A percentile compares a stretch with the other conserved stretches of the same genome.
These are phyloP conservation scores for Durotheca rogersii DNA, from an alignment of 495 filamentous ascomycete species.

Conservation along the genomic window DNA sequence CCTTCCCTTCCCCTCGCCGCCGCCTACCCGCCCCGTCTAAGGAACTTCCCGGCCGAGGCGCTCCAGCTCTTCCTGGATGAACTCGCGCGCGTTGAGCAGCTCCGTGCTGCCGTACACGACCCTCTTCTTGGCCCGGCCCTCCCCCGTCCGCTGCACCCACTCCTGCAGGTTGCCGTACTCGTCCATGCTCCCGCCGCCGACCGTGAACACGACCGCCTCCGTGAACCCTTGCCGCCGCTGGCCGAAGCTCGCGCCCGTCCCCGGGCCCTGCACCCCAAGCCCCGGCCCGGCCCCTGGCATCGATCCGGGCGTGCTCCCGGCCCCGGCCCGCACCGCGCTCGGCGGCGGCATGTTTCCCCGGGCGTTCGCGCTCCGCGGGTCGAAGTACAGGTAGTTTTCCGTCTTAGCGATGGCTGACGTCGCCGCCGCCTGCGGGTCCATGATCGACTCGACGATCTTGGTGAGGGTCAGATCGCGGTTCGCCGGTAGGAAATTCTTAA, in stretches of 20 bases:
- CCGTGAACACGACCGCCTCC: slow-evolving; percentile 95
- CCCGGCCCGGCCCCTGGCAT: slow-evolving; percentile 45
- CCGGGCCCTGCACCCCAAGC: slow-evolving; percentile 51
- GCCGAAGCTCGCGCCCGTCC: slow-evolving; percentile 85
- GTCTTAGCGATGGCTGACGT: slow-evolving; percentile 94
- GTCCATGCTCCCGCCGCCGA: slow-evolving; percentile 97
- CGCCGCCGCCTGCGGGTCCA: slow-evolving; percentile 90
- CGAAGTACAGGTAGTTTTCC: slow-evolving; percentile 98
- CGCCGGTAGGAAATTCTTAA: slow-evolving; percentile 96
- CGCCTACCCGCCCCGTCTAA: no score
- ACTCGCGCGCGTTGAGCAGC: slow-evolving; percentile 85
- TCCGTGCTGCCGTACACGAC: slow-evolving; percentile 97
- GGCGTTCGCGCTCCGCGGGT: slow-evolving; percentile 89
- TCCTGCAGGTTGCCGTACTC: slow-evolving; percentile 98
- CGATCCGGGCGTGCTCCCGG: slow-evolving; percentile 42
- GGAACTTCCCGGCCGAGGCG: slow-evolving; percentile 63
- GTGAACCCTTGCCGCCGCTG: slow-evolving; percentile 91
- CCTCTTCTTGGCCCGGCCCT: slow-evolving; percentile 60
- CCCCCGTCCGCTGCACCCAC: slow-evolving; percentile 78
- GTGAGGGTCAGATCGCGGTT: slow-evolving; percentile 96
- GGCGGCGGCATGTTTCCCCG: slow-evolving; percentile 87
- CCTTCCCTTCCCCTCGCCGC: no score
- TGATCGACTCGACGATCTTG: slow-evolving; percentile 96
- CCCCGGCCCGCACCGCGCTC: slow-evolving; percentile 51
- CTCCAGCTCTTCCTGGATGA: slow-evolving; percentile 76